Evolutionary conservation across 2,329 filamentous ascomycete species (phyloP).

Genomic region (Pseudonectria buxi): DNA sequence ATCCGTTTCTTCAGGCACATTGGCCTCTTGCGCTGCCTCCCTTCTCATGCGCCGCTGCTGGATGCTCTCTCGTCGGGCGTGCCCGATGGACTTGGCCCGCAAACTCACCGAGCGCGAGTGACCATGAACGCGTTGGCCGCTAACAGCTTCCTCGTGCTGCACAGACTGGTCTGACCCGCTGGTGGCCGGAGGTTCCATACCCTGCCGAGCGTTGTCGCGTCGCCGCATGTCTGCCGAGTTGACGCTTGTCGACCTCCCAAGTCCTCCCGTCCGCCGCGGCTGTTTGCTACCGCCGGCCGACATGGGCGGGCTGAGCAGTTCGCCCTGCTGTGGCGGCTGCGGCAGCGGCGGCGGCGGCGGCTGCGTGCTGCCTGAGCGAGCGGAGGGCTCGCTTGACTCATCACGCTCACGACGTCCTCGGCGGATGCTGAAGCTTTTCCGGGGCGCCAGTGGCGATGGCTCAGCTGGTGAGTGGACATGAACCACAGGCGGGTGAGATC

Average conservation of each 20-base stretch:
- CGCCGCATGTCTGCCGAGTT: slow-evolving; percentile 78
- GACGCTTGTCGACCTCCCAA: slow-evolving; percentile 85
- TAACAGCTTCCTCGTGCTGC: slow-evolving; percentile 44
- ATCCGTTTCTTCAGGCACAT: slow-evolving; percentile 88
- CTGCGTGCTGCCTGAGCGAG: slow-evolving; percentile 55
- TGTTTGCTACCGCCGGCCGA: slow-evolving; percentile 51
- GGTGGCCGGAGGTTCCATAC: slow-evolving; percentile 62
- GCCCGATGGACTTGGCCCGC: slow-evolving; percentile 80
- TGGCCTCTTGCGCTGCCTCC: slow-evolving; percentile 65
- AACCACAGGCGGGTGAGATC: slow-evolving; percentile 64
- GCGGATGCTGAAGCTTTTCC: slow-evolving; percentile 85
- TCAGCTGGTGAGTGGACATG: slow-evolving; percentile 75
- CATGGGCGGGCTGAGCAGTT: slow-evolving; percentile 68
- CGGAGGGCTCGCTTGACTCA: slow-evolving; percentile 38
- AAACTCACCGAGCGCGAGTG: slow-evolving; percentile 56
- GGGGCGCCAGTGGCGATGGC: slow-evolving; percentile 49
- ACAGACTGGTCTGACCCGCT: slow-evolving; percentile 75
- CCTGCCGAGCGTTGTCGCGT: slow-evolving; percentile 41
- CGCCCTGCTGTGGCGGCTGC: slow-evolving; percentile 63
- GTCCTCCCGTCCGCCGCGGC: slow-evolving; percentile 54
- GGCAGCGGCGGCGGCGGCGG: slow-evolving; percentile 58
- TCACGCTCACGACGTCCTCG: slow-evolving; percentile 49
- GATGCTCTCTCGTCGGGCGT: slow-evolving; percentile 85
- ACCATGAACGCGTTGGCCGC: slow-evolving; percentile 43
- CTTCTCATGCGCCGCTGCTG: slow-evolving; percentile 73